Base-by-base conservation (phyloP, 352 stramenopile species). In the Phytopythium sindhum region DNA sequence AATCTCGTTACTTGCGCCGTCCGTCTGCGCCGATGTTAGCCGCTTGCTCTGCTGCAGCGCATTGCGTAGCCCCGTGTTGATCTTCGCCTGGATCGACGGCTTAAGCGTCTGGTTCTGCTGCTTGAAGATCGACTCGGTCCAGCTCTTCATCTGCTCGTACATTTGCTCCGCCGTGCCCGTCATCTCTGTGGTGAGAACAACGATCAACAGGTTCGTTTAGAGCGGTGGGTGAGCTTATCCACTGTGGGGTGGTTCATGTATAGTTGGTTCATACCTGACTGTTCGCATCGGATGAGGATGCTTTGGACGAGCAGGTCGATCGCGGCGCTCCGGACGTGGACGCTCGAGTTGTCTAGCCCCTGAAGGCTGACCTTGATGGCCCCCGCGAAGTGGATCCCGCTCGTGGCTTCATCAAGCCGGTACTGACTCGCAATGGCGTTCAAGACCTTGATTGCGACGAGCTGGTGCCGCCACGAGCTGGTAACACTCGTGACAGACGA, bases 371-470 rank as follows among this genome's bases (percentile, higher is more conserved):
- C 84, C 35, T 78, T 83, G 59, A 92, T 76, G 0, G 81, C 78
- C 24, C 90, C 75, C 2, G 66, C 60, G 47, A 94, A 90, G 44
- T 62, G 74, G 21, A 92, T 59, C 0, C 78, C 80, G 48, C 83
- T 92, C 2, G 74, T 47, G 9, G 71, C 62, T 53, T 81, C 65
- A n/a, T 90, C 79, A 15, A 94, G 73, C 2, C 85, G 83, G 55
- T 94, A 94, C 61, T 94, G 83, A 41, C 80, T 91, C 1, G 79
- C 77, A 35, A 94, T 91, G 0, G 83, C 78, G 33, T 86, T 91
- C 2, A 94, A 61, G 56, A 95, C 84, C 45, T 92, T 92, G 42
- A 93, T 90, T 11, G 77, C 73, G 9, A 93, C 81, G 0, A 95
- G 69, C 37, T 93, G 81, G 37, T 86, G 73, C 15, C 86, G 74